Base-by-base conservation (phyloP, 1,139 yeast genomes). In the Hyphopichia wangnamkhiaoensis region DNA sequence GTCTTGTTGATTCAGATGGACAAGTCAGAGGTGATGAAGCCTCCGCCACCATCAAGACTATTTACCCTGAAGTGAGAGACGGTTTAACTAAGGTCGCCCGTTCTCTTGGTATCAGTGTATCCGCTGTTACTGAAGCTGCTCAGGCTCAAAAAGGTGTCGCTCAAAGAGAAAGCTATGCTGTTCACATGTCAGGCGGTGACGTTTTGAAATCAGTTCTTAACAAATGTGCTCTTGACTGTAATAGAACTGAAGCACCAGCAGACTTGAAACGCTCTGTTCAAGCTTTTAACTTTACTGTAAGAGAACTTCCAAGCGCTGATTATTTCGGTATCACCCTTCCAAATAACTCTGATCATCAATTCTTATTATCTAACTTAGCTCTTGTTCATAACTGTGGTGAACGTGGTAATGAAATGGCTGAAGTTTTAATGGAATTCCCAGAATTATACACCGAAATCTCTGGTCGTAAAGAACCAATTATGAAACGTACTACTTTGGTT, bases 401-500 rank as follows among this genome's bases (percentile, higher is more conserved):
- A 72, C 69, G 98, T 50, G 97, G 97, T 62, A 93, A 93, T 60
- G 98, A 93, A 71, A 93, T 93, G 98, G 98, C 98, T 38, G 98
- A 93, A 71, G 98, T 93, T 30, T 79, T 93, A 68, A 91, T 91
- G 97, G 99, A 94, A 71, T 93, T 93, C 89, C 99, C 99, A 38
- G 98, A 93, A 68, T 76, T 93, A 60, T 88, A 71, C 65, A 90
- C 97, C 44, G 97, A 90, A 66, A 74, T 89, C 43, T 77, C 82
- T 41, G 98, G 98, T 52, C 84, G 89, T 60, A 88, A 90, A 72
- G 99, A 93, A 71, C 97, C 98, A 50, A 94, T 93, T 63, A 93
- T 93, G 99, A 94, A 93, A 76, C 94, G 99, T 76, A 93, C 99
- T 34, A 86, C 98, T 32, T 80, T 93, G 64, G 98, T 93, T 41